A percentile compares a stretch with the other conserved stretches of the same genome.
These are phyloP conservation scores for Trichoderma koningiopsis DNA, from an alignment of 2,329 filamentous ascomycete species.

Conservation along the genomic window DNA sequence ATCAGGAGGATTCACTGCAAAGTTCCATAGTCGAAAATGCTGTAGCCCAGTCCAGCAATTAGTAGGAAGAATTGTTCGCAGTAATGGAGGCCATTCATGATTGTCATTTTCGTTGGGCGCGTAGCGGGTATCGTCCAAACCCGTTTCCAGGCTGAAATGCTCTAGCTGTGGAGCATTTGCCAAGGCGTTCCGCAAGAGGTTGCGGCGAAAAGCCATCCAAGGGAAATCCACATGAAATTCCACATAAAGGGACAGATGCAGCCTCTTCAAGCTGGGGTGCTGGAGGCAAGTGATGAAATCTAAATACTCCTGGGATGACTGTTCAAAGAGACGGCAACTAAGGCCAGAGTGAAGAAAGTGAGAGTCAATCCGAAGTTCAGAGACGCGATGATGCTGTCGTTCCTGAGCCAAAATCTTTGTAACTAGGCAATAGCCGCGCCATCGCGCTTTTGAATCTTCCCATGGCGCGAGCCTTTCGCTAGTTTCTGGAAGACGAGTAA, in stretches of 20 bases:
- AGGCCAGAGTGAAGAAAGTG: slow-evolving; percentile 37
- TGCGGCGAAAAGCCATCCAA: background rate
- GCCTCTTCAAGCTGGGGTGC: background rate
- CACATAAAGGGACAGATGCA: slow-evolving; percentile 3
- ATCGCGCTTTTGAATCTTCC: slow-evolving; percentile 29
- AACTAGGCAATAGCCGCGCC: slow-evolving; percentile 37
- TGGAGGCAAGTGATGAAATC: slow-evolving; percentile 32
- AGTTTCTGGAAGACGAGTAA: rapidly evolving
- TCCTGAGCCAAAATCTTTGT: slow-evolving; percentile 31
- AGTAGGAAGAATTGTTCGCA: background rate
- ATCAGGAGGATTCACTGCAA: background rate
- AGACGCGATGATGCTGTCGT: slow-evolving; percentile 32
- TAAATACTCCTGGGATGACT: slow-evolving; percentile 32
- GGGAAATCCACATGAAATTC: background rate
- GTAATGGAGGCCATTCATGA: background rate
- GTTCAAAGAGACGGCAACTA: slow-evolving; percentile 36
- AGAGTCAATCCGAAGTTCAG: slow-evolving; percentile 41
- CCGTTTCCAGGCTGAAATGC: background rate
- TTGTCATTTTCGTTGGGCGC: background rate
- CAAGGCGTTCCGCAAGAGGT: background rate
- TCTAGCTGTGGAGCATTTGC: background rate
- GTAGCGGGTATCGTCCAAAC: background rate
- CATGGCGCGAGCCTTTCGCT: slow-evolving; percentile 17
- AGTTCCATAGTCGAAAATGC: slow-evolving; percentile 8
- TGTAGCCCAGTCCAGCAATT: background rate